phyloP scores from a whole-genome alignment of 2,329 filamentous ascomycete species.

The Ciborinia camelliae region DNA sequence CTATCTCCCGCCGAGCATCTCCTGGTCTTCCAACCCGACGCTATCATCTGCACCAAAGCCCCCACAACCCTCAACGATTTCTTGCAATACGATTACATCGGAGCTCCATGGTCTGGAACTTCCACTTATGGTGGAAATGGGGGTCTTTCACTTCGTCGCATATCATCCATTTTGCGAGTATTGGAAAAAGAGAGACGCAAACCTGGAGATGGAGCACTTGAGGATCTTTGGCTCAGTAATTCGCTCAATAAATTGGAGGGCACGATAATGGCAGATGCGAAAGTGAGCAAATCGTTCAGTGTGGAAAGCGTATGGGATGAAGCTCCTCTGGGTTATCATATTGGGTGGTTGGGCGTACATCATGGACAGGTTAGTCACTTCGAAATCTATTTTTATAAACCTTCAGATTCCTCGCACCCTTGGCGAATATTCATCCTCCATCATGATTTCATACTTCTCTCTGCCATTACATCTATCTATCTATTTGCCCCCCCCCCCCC shows the following conservation, averaged over 20 bases:
- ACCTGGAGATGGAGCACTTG: slow-evolving; percentile 47
- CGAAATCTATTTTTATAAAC: neutral
- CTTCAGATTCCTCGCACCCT: neutral
- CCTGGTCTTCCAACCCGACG: slow-evolving; percentile 55
- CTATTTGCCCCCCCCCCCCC: no score
- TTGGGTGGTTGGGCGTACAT: slow-evolving; percentile 44
- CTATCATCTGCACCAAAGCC: slow-evolving; percentile 53
- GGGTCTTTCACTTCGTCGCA: slow-evolving; percentile 51
- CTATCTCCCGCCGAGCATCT: slow-evolving; percentile 52
- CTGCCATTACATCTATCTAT: no score
- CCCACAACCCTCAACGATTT: slow-evolving; percentile 40
- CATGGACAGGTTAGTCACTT: slow-evolving; percentile 16
- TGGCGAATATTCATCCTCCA: neutral
- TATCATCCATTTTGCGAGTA: slow-evolving; percentile 49
- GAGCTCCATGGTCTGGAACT: slow-evolving; percentile 41
- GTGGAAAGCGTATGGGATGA: slow-evolving; percentile 50
- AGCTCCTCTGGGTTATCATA: slow-evolving; percentile 54
- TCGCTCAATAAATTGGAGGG: slow-evolving; percentile 48
- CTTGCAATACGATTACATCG: slow-evolving; percentile 39
- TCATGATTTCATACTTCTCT: neutral
- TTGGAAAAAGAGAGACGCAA: slow-evolving; percentile 49
- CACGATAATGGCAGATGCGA: slow-evolving; percentile 45
- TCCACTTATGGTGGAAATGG: slow-evolving; percentile 49
- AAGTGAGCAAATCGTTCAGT: slow-evolving; percentile 43
- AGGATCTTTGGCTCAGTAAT: slow-evolving; percentile 55